Evolutionary conservation across 768 basidiomycete genomes (phyloP).

Genomic region (Paxillus rubicundulus): DNA sequence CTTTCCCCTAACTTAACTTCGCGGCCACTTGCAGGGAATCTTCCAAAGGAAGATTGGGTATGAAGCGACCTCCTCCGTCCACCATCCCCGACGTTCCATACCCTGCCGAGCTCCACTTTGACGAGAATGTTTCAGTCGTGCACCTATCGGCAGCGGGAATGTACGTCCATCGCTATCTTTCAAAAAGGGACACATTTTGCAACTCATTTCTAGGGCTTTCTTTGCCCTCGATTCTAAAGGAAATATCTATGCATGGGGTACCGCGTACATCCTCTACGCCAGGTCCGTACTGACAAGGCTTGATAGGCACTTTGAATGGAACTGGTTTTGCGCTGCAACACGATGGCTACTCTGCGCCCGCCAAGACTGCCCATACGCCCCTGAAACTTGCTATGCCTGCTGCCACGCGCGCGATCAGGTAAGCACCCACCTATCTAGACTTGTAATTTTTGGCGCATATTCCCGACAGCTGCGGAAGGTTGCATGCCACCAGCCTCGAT

Average conservation of each 20-base stretch:
- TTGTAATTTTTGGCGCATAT: constrained; percentile 12
- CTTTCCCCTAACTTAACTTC: neutral
- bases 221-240: constrained; percentile 81
- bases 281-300: constrained; percentile 4
- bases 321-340: constrained; percentile 34
- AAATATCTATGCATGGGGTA: constrained; percentile 79
- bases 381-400: constrained; percentile 57
- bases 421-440: constrained; percentile 1
- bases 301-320: constrained; percentile 61
- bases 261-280: constrained; percentile 10
- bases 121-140: constrained; percentile 60
- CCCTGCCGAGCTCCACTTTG: constrained; percentile 59
- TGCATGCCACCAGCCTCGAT: constrained; percentile 70
- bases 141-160: constrained; percentile 79
- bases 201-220: constrained; percentile 62
- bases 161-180: constrained; percentile 39
- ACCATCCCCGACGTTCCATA: constrained; percentile 48
- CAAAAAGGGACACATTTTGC: constrained; percentile 4
- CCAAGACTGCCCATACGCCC: constrained; percentile 51
- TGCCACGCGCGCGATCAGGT: constrained; percentile 67
- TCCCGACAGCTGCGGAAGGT: constrained; percentile 65
- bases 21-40: constrained; percentile 49
- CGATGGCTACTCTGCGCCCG: constrained; percentile 58
- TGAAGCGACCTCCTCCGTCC: constrained; percentile 36
- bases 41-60: constrained; percentile 63